Conservation (phyloP, 106 monocot species). For the Iris macrosiphon region DNA sequence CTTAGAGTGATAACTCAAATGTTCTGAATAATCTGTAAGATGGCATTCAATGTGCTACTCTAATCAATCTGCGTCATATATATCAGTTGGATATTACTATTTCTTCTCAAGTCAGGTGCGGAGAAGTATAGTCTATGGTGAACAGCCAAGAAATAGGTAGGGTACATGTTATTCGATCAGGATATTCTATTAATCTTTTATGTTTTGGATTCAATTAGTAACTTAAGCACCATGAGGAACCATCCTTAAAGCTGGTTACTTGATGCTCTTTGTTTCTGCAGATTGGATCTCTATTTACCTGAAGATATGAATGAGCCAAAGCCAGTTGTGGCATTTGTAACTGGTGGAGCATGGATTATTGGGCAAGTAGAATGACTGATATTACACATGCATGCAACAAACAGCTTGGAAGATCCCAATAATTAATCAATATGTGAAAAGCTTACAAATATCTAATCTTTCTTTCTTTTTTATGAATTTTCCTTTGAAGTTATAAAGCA, state of each 20-base stretch:
- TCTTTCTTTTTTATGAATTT: neutral
- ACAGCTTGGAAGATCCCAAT: neutral
- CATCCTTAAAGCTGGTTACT: too few species aligned
- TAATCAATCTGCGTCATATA: conserved; percentile 11
- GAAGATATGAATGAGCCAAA: conserved; percentile 26
- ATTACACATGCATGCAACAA: too few species aligned
- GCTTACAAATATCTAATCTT: neutral
- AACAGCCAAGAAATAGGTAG: conserved; percentile 88
- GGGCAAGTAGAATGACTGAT: conserved; percentile 52
- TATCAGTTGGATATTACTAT: conserved; percentile 88
- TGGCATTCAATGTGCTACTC: neutral
- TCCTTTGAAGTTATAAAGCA: conserved; percentile 60
- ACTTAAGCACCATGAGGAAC: too few species aligned
- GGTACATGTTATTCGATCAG: neutral
- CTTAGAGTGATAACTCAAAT: neutral
- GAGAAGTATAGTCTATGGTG: conserved; percentile 89
- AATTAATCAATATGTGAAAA: neutral
- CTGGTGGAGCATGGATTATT: conserved; percentile 99
- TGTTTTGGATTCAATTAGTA: neutral
- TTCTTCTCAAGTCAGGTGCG: conserved; percentile 77
- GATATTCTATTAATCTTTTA: neutral
- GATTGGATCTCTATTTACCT: conserved; percentile 93
- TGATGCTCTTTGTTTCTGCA: conserved; percentile 21
- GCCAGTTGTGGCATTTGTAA: conserved; percentile 93
- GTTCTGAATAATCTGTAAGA: too few species aligned